These are phyloP conservation scores for Umbellularia californica DNA, from an alignment of 164 flowering plant species.

Conservation along the genomic window DNA sequence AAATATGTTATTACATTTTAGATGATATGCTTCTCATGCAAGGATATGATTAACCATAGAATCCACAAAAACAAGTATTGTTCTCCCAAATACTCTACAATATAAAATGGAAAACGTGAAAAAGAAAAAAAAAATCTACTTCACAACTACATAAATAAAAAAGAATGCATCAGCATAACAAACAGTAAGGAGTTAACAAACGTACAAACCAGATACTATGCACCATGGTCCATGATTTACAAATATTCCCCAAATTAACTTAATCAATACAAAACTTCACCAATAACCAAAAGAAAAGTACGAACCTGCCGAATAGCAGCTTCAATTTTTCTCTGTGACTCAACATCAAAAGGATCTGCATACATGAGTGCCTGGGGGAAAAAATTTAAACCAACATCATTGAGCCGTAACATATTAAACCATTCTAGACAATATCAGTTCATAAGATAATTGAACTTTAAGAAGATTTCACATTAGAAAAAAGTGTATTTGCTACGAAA, in stretches of 20 bases:
- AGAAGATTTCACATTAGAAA: background rate
- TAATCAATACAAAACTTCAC: background rate
- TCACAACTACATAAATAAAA: too few species aligned
- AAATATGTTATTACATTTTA: too few species aligned
- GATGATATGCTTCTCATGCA: too few species aligned
- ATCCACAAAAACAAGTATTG: too few species aligned
- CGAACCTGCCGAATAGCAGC: slow-evolving; percentile 91
- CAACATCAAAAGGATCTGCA: slow-evolving; percentile 98
- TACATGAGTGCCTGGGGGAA: slow-evolving; percentile 61
- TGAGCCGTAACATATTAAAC: background rate
- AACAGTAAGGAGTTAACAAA: background rate
- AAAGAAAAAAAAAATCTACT: too few species aligned
- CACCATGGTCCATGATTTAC: too few species aligned
- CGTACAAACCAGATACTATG: background rate
- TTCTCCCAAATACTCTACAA: too few species aligned
- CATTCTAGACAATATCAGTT: too few species aligned
- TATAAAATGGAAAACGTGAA: too few species aligned
- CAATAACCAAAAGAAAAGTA: slow-evolving; percentile 5
- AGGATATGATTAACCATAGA: too few species aligned
- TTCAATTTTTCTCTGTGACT: slow-evolving; percentile 95
- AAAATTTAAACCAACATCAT: background rate
- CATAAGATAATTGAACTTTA: background rate
- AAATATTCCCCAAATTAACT: background rate
- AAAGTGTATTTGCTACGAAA: background rate
- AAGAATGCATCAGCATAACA: too few species aligned